phyloP scores from a whole-genome alignment of 2,329 filamentous ascomycete species.

The Cordyceps sp. region DNA sequence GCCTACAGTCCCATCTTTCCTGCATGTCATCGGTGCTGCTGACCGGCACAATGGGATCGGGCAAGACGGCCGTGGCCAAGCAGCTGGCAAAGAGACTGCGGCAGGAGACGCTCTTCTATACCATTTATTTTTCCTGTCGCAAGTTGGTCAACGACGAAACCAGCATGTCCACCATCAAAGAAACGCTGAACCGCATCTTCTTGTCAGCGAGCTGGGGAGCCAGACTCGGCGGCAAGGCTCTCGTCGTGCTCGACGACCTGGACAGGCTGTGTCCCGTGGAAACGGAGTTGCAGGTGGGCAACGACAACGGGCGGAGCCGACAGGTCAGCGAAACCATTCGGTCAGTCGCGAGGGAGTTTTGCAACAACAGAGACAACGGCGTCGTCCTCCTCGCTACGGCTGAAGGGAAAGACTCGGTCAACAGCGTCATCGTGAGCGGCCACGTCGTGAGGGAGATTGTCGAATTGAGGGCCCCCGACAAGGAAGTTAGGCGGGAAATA shows the following conservation, averaged over 20 bases:
- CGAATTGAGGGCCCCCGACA: constrained; percentile 77
- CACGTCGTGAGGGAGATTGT: constrained; percentile 89
- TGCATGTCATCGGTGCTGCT: constrained; percentile 81
- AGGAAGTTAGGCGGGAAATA: constrained; percentile 71
- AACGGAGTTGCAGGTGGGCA: constrained; percentile 84
- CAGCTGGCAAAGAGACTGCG: constrained; percentile 59
- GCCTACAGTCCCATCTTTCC: constrained; percentile 59
- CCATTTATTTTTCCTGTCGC: constrained; percentile 72
- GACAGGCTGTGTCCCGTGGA: constrained; percentile 88
- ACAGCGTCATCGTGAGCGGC: constrained; percentile 77
- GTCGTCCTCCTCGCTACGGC: constrained; percentile 83
- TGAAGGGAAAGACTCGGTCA: constrained; percentile 81
- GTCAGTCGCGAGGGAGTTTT: constrained; percentile 70
- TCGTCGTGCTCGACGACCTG: constrained; percentile 84
- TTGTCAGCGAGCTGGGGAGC: constrained; percentile 86
- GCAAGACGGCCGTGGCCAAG: constrained; percentile 71
- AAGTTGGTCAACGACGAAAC: constrained; percentile 85
- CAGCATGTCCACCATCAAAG: constrained; percentile 77
- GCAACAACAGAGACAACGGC: constrained; percentile 55
- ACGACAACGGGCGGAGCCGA: constrained; percentile 81
- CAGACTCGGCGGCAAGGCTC: constrained; percentile 61
- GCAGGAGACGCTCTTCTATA: constrained; percentile 59
- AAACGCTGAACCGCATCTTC: constrained; percentile 69
- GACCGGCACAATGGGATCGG: constrained; percentile 76
- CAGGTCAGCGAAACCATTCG: constrained; percentile 84